Conservation (phyloP, 208 protist species). For the Leishmania amazonensis region DNA sequence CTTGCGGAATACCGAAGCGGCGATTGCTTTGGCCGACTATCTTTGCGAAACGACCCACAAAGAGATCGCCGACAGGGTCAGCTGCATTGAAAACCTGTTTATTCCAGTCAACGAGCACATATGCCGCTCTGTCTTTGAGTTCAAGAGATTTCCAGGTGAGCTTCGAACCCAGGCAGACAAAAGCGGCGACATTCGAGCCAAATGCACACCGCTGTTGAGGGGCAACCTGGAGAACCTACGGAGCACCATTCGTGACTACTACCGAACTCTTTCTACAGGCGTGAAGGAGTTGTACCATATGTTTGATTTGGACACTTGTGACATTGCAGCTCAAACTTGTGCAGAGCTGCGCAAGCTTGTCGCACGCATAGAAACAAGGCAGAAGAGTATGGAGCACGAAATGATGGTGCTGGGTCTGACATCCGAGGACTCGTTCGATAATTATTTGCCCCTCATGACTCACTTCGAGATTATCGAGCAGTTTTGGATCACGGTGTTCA, state of each 20-base stretch:
- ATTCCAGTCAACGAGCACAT: constrained; percentile 62
- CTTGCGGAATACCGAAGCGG: constrained; percentile 36
- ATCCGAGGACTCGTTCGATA: constrained; percentile 60
- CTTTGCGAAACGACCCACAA: constrained; percentile 48
- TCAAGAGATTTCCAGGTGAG: constrained; percentile 65
- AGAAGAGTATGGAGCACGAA: constrained; percentile 65
- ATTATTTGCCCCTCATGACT: constrained; percentile 55
- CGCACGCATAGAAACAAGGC: constrained; percentile 42
- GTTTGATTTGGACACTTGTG: constrained; percentile 84
- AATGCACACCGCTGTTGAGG: constrained; percentile 56
- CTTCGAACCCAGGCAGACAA: constrained; percentile 37
- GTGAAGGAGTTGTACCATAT: constrained; percentile 83
- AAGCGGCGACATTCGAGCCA: constrained; percentile 33
- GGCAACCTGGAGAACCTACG: constrained; percentile 58
- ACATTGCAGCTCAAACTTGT: constrained; percentile 89
- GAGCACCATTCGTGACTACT: constrained; percentile 45
- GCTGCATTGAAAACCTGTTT: constrained; percentile 68
- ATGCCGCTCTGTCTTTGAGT: constrained; percentile 53
- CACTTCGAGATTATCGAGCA: constrained; percentile 86
- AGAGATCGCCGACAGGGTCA: constrained; percentile 50
- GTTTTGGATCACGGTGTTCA: constrained; percentile 76
- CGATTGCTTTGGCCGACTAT: constrained; percentile 44
- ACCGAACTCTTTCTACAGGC: constrained; percentile 68
- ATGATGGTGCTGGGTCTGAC: constrained; percentile 49
- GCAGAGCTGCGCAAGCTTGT: constrained; percentile 73